Evolutionary conservation across 305 asterid species (phyloP).

Genomic region (Plantago lanceolata): DNA sequence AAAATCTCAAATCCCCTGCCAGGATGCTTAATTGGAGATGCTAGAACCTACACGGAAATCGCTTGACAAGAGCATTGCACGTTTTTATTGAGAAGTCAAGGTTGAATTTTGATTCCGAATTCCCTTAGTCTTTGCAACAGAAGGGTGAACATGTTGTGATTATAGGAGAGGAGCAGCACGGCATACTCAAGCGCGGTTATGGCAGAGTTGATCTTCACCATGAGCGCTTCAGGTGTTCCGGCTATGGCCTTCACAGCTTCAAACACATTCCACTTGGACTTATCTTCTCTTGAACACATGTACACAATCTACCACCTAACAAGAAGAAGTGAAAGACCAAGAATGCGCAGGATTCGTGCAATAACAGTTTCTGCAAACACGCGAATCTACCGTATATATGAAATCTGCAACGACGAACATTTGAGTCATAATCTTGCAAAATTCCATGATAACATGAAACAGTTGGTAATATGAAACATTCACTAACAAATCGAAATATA

Average conservation of each 20-base stretch:
- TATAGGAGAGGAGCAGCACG: conserved; percentile 37
- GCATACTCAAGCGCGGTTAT: conserved; percentile 54
- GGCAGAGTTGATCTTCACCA: conserved; percentile 58
- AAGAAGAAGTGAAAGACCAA: too few relatives aligned
- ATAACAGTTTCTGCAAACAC: too few relatives aligned
- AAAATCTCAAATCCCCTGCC: too few relatives aligned
- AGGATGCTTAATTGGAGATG: too few relatives aligned
- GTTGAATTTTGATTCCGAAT: conserved; percentile 9
- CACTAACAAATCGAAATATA: too few relatives aligned
- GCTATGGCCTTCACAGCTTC: conserved; percentile 42
- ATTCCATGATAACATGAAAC: too few relatives aligned
- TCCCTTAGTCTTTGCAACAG: conserved; percentile 16
- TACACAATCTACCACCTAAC: background rate
- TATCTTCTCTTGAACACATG: conserved; percentile 44
- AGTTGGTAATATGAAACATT: too few relatives aligned
- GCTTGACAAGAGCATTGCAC: conserved; percentile 29
- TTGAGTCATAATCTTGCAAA: too few relatives aligned
- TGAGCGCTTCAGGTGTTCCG: conserved; percentile 46
- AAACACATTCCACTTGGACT: conserved; percentile 41
- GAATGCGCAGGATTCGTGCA: too few relatives aligned
- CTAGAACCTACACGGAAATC: conserved; percentile 22
- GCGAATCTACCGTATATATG: too few relatives aligned
- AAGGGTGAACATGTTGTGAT: conserved; percentile 18
- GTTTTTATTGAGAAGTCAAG: conserved; percentile 24
- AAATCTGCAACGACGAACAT: too few relatives aligned